A percentile compares a stretch with the other conserved stretches of the same genome.
Conservation (phyloP, 2,329 filamentous ascomycete species). For the Microascus cirrosus region DNA sequence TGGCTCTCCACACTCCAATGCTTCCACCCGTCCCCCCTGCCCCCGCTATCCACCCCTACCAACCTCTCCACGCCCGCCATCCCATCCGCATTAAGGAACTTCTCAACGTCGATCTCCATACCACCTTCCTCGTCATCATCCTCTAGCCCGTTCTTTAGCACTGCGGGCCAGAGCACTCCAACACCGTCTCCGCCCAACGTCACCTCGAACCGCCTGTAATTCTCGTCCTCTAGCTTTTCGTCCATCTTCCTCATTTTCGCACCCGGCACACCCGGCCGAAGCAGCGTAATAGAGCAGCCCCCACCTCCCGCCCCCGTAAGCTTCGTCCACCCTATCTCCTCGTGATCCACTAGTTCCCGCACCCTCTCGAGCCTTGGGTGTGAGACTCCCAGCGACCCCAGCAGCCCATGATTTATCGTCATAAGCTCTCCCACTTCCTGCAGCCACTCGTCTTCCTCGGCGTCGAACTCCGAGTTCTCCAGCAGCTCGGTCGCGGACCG, state of each 20-base stretch:
- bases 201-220: conserved; percentile 77
- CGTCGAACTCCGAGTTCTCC: conserved; percentile 55
- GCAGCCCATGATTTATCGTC: conserved; percentile 83
- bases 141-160: conserved; percentile 73
- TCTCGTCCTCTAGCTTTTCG: conserved; percentile 52
- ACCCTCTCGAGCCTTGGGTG: conserved; percentile 89
- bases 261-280: conserved; percentile 53
- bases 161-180: conserved; percentile 86
- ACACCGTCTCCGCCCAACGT: conserved; percentile 89
- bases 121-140: conserved; percentile 69
- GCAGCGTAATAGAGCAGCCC: conserved; percentile 85
- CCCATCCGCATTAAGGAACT: conserved; percentile 70
- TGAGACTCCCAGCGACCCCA: conserved; percentile 86
- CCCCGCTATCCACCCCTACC: conserved; percentile 64
- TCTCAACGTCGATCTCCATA: conserved; percentile 85
- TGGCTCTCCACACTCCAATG: conserved; percentile 61
- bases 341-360: conserved; percentile 79
- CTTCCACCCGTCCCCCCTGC: conserved; percentile 71
- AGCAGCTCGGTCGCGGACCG: conserved; percentile 43
- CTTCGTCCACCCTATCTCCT: conserved; percentile 92
- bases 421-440: conserved; percentile 75
- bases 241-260: conserved; percentile 54
- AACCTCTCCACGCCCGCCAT: conserved; percentile 77
- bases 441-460: conserved; percentile 50
- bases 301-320: conserved; percentile 92